Percentiles rank a stretch among this genome's conserved stretches.
phyloP scores from a whole-genome alignment of 169 alveolate species.

The Cryptosporidium ryanae region DNA sequence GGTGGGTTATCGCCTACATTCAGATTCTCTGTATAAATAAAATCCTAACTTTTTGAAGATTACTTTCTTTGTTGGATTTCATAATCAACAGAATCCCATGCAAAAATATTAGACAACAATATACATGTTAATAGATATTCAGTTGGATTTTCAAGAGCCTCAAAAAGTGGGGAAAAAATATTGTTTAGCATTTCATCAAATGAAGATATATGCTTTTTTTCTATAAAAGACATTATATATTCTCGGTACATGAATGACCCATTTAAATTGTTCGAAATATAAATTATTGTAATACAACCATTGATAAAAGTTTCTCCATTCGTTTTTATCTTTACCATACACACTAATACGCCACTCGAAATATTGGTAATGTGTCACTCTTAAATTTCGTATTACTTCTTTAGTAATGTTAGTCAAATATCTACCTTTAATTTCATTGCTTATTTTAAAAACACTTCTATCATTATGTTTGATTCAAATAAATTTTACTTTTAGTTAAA shows the following conservation, averaged over 20 bases:
- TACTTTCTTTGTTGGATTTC: constrained; percentile 81
- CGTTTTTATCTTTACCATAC: constrained; percentile 88
- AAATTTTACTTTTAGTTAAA: constrained; percentile 92
- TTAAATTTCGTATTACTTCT: constrained; percentile 88
- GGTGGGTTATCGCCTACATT: constrained; percentile 88
- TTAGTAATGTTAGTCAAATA: constrained; percentile 90
- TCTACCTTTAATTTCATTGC: constrained; percentile 83
- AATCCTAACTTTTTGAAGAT: constrained; percentile 77
- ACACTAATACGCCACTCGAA: constrained; percentile 93
- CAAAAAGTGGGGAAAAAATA: constrained; percentile 72
- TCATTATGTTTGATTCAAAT: constrained; percentile 86
- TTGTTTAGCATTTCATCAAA: constrained; percentile 87
- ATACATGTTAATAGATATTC: constrained; percentile 40
- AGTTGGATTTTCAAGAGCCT: constrained; percentile 65
- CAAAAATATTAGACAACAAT: constrained; percentile 79
- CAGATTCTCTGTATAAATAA: constrained; percentile 86
- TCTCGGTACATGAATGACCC: constrained; percentile 92
- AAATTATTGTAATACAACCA: constrained; percentile 89
- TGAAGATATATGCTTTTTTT: constrained; percentile 77
- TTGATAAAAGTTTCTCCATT: constrained; percentile 90
- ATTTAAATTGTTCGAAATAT: constrained; percentile 82
- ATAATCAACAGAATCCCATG: constrained; percentile 89
- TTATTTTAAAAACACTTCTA: constrained; percentile 91
- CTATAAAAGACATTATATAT: constrained; percentile 85
- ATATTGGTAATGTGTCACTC: constrained; percentile 85